Evolutionary conservation across 179 eudicot genomes (phyloP).

Genomic region (Carnegiea gigantea): DNA sequence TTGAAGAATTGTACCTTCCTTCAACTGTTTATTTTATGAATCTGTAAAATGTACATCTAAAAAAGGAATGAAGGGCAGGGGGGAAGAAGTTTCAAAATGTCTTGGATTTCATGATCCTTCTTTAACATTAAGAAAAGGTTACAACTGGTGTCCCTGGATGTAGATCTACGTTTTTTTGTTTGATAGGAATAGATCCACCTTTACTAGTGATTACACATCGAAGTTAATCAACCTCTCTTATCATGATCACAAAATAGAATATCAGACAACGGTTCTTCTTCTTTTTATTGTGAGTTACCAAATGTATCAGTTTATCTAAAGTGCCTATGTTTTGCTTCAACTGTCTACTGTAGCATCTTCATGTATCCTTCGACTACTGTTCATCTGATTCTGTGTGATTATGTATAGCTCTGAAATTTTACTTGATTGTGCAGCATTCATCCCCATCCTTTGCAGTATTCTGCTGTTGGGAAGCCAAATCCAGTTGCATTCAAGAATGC

Average conservation of each 20-base stretch:
- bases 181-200: too few relatives aligned
- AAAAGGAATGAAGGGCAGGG: not conserved
- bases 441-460: constrained; percentile 71
- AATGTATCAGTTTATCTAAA: not conserved
- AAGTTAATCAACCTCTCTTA: not conserved
- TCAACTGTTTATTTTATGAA: not conserved
- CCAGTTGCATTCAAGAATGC: constrained; percentile 84
- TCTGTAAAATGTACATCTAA: not conserved
- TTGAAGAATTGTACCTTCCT: not conserved
- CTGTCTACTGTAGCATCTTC: constrained; percentile 1
- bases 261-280: not conserved
- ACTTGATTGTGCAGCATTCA: constrained; percentile 60
- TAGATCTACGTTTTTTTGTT: too few relatives aligned
- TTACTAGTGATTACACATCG: not conserved
- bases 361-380: not conserved
- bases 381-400: constrained; percentile 5
- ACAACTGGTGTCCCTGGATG: not conserved
- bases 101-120: not conserved
- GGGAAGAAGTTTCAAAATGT: not conserved
- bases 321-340: not conserved
- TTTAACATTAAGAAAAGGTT: not conserved
- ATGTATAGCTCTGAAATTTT: constrained; percentile 5
- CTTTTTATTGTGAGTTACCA: not conserved
- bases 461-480: constrained; percentile 88
- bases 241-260: not conserved